Evolutionary conservation across 495 filamentous ascomycete species (phyloP).

Genomic region (Zalerion maritima): DNA sequence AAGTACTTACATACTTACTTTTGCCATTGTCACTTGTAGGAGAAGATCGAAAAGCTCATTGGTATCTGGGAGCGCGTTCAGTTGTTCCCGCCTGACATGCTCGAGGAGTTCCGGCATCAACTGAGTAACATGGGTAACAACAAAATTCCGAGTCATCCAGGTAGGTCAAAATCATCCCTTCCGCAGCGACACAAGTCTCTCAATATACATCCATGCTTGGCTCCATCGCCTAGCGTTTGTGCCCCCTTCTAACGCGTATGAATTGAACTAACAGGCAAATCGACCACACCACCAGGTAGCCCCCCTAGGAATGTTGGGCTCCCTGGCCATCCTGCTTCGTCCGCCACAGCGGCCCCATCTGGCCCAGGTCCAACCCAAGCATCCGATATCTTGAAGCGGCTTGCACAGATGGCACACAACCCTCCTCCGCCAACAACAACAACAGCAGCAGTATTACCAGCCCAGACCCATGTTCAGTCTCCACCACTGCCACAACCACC

Average conservation of each 20-base stretch:
- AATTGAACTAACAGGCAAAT: conserved; percentile 43
- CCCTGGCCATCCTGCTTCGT: conserved; percentile 22
- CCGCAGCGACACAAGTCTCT: conserved; percentile 6
- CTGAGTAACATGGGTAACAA: too few relatives aligned
- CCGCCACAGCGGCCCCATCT: conserved; percentile 15
- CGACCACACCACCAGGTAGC: conserved; percentile 68
- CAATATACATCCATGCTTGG: conserved; percentile 2
- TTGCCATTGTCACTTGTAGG: conserved; percentile 55
- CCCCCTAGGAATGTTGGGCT: conserved; percentile 45
- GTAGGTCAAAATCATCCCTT: conserved; percentile 39
- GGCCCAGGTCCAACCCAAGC: conserved; percentile 23
- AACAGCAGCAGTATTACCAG: conserved; percentile 17
- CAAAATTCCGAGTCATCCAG: conserved; percentile 40
- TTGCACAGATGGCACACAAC: conserved; percentile 76
- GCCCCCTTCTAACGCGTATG: conserved; percentile 17
- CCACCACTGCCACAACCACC: conserved; percentile 46
- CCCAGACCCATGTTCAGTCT: conserved; percentile 31
- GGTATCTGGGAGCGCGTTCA: conserved; percentile 95
- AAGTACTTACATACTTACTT: conserved; percentile 26
- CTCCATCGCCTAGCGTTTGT: neutral
- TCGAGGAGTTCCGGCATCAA: conserved; percentile 76
- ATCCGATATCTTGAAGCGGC: conserved; percentile 69
- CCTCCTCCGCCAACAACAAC: too few relatives aligned
- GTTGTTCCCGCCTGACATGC: conserved; percentile 74
- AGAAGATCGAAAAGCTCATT: conserved; percentile 89